Conservation (phyloP, 305 asterid species). For the Rubia peregrina region DNA sequence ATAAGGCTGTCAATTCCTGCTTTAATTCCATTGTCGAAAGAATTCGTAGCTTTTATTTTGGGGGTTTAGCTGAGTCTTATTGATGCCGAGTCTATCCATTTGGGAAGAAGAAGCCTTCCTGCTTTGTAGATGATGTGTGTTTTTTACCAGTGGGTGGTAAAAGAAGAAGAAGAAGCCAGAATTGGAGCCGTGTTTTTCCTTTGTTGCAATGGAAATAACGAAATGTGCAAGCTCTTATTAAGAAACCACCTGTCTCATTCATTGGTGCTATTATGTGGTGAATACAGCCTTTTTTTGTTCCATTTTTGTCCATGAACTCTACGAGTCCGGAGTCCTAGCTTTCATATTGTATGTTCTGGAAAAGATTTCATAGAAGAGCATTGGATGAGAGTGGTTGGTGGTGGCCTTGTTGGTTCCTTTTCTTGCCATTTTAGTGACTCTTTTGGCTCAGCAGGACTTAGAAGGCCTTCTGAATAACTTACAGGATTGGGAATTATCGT, state of each 20-base stretch:
- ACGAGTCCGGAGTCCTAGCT: neutral
- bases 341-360: neutral
- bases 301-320: neutral
- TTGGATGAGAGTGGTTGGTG: constrained; percentile 1
- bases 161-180: neutral
- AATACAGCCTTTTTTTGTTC: neutral
- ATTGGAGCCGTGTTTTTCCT: neutral
- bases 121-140: neutral
- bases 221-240: neutral
- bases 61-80: neutral
- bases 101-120: neutral
- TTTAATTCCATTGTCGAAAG: neutral
- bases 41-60: neutral
- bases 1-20: neutral
- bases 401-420: constrained; percentile 9
- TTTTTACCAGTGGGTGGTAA: neutral
- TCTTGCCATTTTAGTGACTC: constrained; percentile 14
- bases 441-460: constrained; percentile 44
- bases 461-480: constrained; percentile 78
- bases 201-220: neutral
- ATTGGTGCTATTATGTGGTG: neutral
- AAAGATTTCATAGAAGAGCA: neutral
- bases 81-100: neutral
- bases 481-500: constrained; percentile 86
- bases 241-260: neutral